Evolutionary conservation across 306 rosid species (phyloP), one percentile per base, ranked within the genome.

Genomic region (Lathyrus oleraceus): DNA sequence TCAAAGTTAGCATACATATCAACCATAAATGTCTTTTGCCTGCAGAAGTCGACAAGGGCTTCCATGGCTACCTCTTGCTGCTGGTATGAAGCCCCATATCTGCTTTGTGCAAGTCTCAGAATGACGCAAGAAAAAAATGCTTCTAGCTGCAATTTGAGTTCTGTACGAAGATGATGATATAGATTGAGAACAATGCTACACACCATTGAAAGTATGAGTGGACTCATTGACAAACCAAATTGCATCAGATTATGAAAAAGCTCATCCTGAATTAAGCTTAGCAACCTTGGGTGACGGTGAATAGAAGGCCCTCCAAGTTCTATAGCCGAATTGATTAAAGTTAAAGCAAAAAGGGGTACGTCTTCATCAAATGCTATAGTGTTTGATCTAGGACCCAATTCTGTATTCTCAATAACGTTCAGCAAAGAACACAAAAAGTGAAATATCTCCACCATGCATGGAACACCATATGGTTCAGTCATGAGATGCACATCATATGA

Each of bases 401-500:
- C 97, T 63, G 74, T 78, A 76, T 87, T 81, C 88, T 94, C 95
- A 32, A 83, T 84, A 82, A 85, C 83, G 86, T 87, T 89, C 78
- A 91, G 81, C 87, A 89, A 81, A 76, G 95, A 87, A 72, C 99
- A 95, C 43, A 95, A 85, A 74, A 88, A 91, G 75, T 87, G 88
- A 79, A 95, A 91, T 78, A 89, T 89, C 81, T 95, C 97, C 84
- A 95, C 92, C 99, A 95, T 95, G 88, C 99, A 91, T 52, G 99
- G 92, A 62, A 88, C 97, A 64, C 99, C 99, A 53, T 85, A 94
- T 11, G 97, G 99, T 77, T 86, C 98, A 58, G 88, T 86, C 96
- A 88, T 88, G 21, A 84, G 87, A 81, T 87, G 97, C 69, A 77
- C 53, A 67, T 88, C 96, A 79, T 82, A 85, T n/a, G 87, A 81